phyloP scores from a whole-genome alignment of 2,329 filamentous ascomycete genomes.

The Cercospora brassicicola region DNA sequence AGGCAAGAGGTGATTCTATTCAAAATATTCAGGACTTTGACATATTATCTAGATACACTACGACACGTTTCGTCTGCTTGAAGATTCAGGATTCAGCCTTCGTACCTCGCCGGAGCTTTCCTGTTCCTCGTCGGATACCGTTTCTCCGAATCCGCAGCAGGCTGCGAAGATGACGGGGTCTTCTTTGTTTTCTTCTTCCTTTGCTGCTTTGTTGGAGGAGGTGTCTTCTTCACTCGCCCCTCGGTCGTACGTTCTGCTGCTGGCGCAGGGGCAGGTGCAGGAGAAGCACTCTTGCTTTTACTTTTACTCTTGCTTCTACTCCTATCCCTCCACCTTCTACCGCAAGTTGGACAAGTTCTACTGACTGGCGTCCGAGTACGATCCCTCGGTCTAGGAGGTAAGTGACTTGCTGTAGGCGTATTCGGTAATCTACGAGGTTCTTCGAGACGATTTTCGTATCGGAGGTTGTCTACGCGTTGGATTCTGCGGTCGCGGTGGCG shows the following conservation, averaged over 20 bases:
- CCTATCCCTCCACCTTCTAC: conserved; percentile 18
- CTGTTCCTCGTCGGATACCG: background rate
- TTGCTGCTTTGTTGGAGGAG: background rate
- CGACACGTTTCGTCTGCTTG: background rate
- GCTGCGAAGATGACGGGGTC: background rate
- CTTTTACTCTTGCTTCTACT: background rate
- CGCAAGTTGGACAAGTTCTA: conserved; percentile 19
- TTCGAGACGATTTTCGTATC: conserved; percentile 22
- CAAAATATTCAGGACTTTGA: background rate
- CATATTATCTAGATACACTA: background rate
- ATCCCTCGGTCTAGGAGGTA: conserved; percentile 17
- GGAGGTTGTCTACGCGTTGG: conserved; percentile 20
- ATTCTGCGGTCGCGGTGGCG: conserved; percentile 12
- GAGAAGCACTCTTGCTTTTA: background rate
- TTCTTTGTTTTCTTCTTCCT: background rate
- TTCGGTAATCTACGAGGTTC: conserved; percentile 20
- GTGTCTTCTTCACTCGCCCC: background rate
- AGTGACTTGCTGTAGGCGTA: conserved; percentile 24
- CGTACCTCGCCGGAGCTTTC: background rate
- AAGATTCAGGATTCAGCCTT: background rate
- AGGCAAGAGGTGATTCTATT: background rate
- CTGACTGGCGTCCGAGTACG: conserved; percentile 8
- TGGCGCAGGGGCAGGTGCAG: background rate
- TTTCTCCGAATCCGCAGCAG: background rate
- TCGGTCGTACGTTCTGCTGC: background rate